phyloP scores from a whole-genome alignment of 352 stramenopile species.

The Globisporangium rhizosaccharum region DNA sequence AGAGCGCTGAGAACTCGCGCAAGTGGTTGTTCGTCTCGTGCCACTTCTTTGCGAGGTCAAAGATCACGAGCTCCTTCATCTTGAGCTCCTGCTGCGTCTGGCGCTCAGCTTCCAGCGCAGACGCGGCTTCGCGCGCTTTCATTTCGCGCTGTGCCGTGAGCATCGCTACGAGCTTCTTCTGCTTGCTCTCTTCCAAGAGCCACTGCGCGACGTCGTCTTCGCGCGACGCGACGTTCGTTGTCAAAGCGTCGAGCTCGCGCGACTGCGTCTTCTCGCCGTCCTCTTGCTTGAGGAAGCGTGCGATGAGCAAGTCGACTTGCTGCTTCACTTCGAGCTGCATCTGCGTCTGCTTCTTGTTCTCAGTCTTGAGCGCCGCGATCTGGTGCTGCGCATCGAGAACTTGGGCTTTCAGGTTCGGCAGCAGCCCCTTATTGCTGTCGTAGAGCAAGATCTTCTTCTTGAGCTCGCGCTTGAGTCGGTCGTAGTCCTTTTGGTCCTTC shows the following conservation, averaged over 20 bases:
- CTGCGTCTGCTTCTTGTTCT: conserved; percentile 70
- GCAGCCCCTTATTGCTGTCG: conserved; percentile 63
- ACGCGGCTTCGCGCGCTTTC: conserved; percentile 82
- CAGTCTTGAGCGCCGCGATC: conserved; percentile 34
- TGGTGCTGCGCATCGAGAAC: conserved; percentile 80
- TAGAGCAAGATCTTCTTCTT: conserved; percentile 85
- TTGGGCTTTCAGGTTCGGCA: conserved; percentile 78
- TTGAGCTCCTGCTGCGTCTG: conserved; percentile 88
- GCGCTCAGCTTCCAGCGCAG: conserved; percentile 71
- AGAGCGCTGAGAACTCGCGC: conserved; percentile 91
- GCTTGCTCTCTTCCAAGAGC: conserved; percentile 82
- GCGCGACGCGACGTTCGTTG: conserved; percentile 54
- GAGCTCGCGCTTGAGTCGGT: conserved; percentile 79
- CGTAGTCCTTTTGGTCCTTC: conserved; percentile 75
- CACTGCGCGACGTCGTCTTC: conserved; percentile 86
- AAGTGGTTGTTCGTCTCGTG: conserved; percentile 91
- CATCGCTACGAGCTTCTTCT: conserved; percentile 85
- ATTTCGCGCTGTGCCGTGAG: conserved; percentile 89
- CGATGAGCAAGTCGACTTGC: conserved; percentile 89
- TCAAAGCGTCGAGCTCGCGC: conserved; percentile 54
- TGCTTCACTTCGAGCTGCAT: conserved; percentile 82
- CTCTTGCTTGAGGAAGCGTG: conserved; percentile 85
- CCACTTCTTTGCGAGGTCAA: conserved; percentile 93
- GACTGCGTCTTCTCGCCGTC: conserved; percentile 71
- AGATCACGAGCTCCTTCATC: conserved; percentile 92